A percentile compares a stretch with the other conserved stretches of the same genome.
These are phyloP conservation scores for Erysimum cheiranthoides DNA, from an alignment of 345 rosid genomes.

Conservation along the genomic window DNA sequence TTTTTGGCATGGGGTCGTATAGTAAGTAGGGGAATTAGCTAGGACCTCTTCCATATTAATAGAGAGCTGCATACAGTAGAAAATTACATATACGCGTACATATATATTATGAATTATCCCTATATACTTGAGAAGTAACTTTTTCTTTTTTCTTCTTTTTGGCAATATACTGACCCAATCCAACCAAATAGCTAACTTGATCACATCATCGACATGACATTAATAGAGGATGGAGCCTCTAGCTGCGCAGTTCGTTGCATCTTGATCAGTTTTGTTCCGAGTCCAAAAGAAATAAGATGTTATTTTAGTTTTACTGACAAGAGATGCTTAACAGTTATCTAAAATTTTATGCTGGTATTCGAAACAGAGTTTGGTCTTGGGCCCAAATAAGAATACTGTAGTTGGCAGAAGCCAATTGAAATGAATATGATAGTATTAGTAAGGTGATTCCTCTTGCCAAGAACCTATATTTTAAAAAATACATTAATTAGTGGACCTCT, in stretches of 20 bases:
- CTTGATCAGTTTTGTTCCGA: too few species aligned
- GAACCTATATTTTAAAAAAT: not conserved
- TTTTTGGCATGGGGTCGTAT: constrained; percentile 36
- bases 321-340: too few species aligned
- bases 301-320: too few species aligned
- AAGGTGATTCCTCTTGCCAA: not conserved
- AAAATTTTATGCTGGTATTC: not conserved
- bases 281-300: too few species aligned
- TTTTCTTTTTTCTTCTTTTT: not conserved
- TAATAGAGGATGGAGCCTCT: too few species aligned
- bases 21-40: constrained; percentile 38
- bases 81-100: not conserved
- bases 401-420: not conserved
- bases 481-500: not conserved
- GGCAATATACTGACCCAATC: not conserved
- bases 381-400: not conserved
- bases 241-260: too few species aligned
- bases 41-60: constrained; percentile 32
- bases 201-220: too few species aligned
- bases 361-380: not conserved
- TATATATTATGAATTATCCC: not conserved
- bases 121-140: not conserved
- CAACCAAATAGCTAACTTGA: not conserved
- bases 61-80: constrained; percentile 22
- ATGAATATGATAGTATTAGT: too few species aligned